Conservation (phyloP, 2,329 filamentous ascomycete genomes). For the Talaromyces islandicus region DNA sequence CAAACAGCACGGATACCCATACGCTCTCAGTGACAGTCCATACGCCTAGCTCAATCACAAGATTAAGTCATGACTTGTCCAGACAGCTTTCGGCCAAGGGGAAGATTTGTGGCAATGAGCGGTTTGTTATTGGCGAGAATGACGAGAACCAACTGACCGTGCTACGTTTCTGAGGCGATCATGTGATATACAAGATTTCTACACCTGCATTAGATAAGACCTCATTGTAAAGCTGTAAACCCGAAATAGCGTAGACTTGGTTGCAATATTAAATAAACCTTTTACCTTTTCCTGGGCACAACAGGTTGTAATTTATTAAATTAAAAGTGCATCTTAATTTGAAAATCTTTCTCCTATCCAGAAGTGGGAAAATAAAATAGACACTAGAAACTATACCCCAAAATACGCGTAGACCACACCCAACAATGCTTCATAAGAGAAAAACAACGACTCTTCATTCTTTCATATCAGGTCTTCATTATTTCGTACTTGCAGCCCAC, state of each 20-base stretch:
- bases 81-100: constrained; percentile 47
- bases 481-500: constrained; percentile 23
- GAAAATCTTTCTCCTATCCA: background rate
- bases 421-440: background rate
- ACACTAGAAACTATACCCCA: background rate
- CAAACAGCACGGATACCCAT: constrained; percentile 18
- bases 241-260: background rate
- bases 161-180: constrained; percentile 38
- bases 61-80: constrained; percentile 34
- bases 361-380: background rate
- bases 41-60: constrained; percentile 17
- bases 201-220: background rate
- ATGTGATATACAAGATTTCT: background rate
- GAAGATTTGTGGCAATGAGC: constrained; percentile 53
- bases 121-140: constrained; percentile 59
- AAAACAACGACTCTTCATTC: background rate
- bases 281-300: background rate
- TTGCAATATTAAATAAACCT: background rate
- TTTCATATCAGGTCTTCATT: background rate
- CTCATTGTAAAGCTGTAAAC: background rate
- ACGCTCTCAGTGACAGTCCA: constrained; percentile 22
- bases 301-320: background rate
- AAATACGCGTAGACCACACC: background rate
- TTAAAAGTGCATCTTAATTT: background rate
- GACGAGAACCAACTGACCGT: constrained; percentile 46